These are phyloP conservation scores for Nigrospora oryzae DNA, from an alignment of 2,329 filamentous ascomycete species.

Conservation along the genomic window DNA sequence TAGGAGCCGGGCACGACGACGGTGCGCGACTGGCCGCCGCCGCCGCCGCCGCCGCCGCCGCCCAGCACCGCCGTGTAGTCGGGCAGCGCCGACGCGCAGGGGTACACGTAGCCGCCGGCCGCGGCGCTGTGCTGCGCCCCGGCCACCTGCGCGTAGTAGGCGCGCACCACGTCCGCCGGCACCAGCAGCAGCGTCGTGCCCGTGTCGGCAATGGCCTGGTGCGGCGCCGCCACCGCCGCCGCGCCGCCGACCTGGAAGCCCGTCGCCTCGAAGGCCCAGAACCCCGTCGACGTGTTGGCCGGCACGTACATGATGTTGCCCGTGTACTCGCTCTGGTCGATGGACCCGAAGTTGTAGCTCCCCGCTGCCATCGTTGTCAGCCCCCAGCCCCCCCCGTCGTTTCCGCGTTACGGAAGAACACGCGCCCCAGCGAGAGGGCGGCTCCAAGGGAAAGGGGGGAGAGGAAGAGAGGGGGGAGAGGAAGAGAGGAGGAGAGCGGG, in stretches of 20 bases:
- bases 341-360: conserved; percentile 20
- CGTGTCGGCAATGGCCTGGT: conserved; percentile 43
- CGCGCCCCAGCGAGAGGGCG: too few species aligned
- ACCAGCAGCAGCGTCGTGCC: conserved; percentile 49
- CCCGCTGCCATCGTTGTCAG: too few species aligned
- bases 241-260: conserved; percentile 13
- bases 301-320: conserved; percentile 14
- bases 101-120: conserved; percentile 38
- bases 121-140: conserved; percentile 25
- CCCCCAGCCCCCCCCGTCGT: too few species aligned
- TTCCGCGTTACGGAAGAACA: too few species aligned
- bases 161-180: conserved; percentile 31
- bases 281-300: conserved; percentile 14
- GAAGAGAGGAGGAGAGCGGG: neutral
- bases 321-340: conserved; percentile 12
- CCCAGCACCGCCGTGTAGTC: conserved; percentile 20
- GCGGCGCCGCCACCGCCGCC: conserved; percentile 4
- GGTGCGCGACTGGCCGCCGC: neutral
- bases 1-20: conserved; percentile 29
- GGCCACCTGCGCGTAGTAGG: conserved; percentile 37
- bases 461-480: neutral
- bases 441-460: neutral
- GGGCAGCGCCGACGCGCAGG: conserved; percentile 34
- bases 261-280: conserved; percentile 17
- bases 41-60: neutral